Percentiles rank a stretch among this genome's conserved stretches.
Conservation (phyloP, 2,329 filamentous ascomycete species). For the Orbilia javanica region DNA sequence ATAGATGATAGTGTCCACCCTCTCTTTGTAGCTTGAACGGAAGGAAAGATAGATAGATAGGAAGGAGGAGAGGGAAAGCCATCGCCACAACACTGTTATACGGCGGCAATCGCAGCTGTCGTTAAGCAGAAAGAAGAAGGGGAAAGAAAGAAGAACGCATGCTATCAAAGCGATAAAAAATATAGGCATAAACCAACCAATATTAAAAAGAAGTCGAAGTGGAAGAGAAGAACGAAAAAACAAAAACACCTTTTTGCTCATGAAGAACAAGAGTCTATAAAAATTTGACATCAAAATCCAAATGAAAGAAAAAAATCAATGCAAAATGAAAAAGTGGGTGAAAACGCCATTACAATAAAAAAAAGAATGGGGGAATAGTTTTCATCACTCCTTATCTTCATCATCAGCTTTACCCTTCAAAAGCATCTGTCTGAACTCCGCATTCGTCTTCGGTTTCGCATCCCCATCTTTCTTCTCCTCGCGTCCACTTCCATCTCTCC, state of each 20-base stretch:
- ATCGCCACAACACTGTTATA: slow-evolving; percentile 15
- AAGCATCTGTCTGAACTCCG: slow-evolving; percentile 62
- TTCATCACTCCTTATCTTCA: slow-evolving; percentile 40
- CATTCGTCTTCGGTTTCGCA: slow-evolving; percentile 63
- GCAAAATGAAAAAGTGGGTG: neutral
- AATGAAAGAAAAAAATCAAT: slow-evolving; percentile 10
- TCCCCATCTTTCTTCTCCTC: slow-evolving; percentile 64
- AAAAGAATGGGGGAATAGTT: neutral
- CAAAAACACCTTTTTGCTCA: slow-evolving; percentile 22
- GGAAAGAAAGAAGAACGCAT: slow-evolving; percentile 1
- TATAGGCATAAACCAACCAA: neutral
- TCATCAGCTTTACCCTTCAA: slow-evolving; percentile 56
- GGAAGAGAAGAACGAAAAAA: too few species aligned
- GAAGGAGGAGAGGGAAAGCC: slow-evolving; percentile 3
- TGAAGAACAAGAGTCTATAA: slow-evolving; percentile 34
- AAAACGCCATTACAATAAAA: slow-evolving; percentile 12
- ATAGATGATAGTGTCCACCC: slow-evolving; percentile 40
- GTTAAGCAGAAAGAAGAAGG: neutral
- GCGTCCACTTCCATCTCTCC: slow-evolving; percentile 59
- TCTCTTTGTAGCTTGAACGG: neutral
- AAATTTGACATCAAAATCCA: neutral
- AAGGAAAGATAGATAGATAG: neutral
- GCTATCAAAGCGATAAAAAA: slow-evolving; percentile 22
- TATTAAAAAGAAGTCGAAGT: slow-evolving; percentile 6
- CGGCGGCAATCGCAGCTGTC: neutral